A percentile compares a stretch with the other conserved stretches of the same genome.
phyloP scores from a whole-genome alignment of 2,329 filamentous ascomycete species.

The Pyricularia grisea region DNA sequence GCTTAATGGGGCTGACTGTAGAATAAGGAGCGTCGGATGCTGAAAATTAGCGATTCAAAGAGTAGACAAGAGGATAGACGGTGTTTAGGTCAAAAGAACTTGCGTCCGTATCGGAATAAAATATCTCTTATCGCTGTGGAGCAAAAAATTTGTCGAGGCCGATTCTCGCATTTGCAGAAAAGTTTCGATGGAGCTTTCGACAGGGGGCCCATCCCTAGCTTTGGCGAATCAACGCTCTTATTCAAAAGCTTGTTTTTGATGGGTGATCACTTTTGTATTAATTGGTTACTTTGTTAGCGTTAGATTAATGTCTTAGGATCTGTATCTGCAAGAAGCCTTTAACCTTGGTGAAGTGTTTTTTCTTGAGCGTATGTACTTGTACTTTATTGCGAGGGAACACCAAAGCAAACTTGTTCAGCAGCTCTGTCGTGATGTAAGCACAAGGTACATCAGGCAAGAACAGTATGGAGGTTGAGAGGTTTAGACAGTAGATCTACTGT shows the following conservation, averaged over 20 bases:
- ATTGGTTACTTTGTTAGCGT: neutral
- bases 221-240: neutral
- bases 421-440: no score
- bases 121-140: neutral
- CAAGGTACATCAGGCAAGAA: no score
- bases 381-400: no score
- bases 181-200: neutral
- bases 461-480: no score
- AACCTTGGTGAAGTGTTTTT: no score
- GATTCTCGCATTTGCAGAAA: neutral
- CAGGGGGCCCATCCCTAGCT: neutral
- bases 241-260: neutral
- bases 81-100: neutral
- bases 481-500: no score
- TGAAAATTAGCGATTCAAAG: neutral
- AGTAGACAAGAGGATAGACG: neutral
- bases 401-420: no score
- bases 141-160: neutral
- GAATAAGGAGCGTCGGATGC: neutral
- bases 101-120: neutral
- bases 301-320: no score
- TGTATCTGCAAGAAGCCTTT: no score
- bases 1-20: neutral
- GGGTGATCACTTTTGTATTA: neutral
- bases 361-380: no score